Percentiles rank a stretch among this genome's conserved stretches.
Evolutionary conservation across 2,329 filamentous ascomycete genomes (phyloP).

Genomic region (Tothia fuscella): DNA sequence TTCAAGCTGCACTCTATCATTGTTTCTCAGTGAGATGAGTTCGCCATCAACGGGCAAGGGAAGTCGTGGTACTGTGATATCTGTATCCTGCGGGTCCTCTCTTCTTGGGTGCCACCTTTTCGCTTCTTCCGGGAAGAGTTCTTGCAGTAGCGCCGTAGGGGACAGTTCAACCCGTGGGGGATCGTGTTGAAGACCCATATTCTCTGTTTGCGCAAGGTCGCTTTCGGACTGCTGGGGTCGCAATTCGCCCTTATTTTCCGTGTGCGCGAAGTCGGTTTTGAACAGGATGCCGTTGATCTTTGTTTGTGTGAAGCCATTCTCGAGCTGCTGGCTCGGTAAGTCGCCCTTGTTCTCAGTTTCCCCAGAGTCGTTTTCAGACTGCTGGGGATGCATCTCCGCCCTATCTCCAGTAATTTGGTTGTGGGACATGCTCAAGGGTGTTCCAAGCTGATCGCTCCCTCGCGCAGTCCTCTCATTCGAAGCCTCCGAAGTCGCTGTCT

Average conservation of each 20-base stretch:
- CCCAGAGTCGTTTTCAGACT: no score
- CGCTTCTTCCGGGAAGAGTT: conserved; percentile 37
- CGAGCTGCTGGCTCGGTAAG: no score
- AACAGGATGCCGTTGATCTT: not conserved
- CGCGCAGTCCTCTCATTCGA: no score
- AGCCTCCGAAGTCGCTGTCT: no score
- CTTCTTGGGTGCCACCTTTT: not conserved
- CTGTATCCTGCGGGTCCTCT: not conserved
- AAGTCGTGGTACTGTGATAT: conserved; percentile 1
- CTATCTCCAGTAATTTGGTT: no score
- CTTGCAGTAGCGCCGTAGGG: conserved; percentile 19
- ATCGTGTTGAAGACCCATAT: not conserved
- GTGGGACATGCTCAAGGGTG: no score
- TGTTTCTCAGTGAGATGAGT: not conserved
- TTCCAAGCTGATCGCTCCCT: no score
- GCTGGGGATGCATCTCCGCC: no score
- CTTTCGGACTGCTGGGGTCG: not conserved
- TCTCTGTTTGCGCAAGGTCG: not conserved
- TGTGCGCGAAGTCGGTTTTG: not conserved
- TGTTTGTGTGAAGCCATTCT: no score
- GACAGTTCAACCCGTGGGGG: not conserved
- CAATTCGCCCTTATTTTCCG: not conserved
- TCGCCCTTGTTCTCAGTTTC: no score
- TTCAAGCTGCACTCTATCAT: not conserved
- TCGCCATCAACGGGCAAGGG: not conserved